Base-by-base conservation (phyloP, 228 moss, liverwort and hornwort genomes). In the Sphagnum magellanicum region DNA sequence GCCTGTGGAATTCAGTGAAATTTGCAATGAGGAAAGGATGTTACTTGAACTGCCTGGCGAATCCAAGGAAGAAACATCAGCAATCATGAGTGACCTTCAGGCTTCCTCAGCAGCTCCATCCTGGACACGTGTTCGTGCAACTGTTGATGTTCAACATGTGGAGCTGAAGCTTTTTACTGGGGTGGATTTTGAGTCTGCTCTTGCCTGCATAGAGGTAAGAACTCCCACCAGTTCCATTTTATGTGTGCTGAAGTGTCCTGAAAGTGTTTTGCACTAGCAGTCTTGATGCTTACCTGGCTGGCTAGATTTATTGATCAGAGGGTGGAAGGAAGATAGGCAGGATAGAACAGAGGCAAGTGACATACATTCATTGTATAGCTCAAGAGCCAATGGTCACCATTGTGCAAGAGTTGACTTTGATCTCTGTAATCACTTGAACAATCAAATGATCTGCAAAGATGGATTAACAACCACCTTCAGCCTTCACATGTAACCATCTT, bases 131-230 rank as follows among this genome's bases (percentile, higher is more conserved):
- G 81, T 87, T 62, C 89, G 94, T 64, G 86, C 84, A 66, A 94
- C 83, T 74, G 83, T 94, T 75, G 89, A 91, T 59, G 86, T 94
- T 53, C 84, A 73, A 64, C 89, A 86, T 74, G 89, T 88, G 52
- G 91, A 94, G 73, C 73, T 94, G 74, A 88, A 89, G 76, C 81
- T 94, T 17, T 91, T 82, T 52, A 78, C 82, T 74, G 89, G 88
- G 6, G 69, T 79, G 46, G 94, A 89, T 59, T 84, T 85, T 51
- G 94, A 91, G 74, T 81, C 76, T 57, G 82, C 88, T 70, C 78
- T 94, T 77, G 94, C 94, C 59, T 84, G 88, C 61, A 74, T 94
- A 68, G 94, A 94, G 91, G 93, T 94, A 89, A 66, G 63, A 63
- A 58, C n/a, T 16, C 55, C 12, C 8, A 55, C 55, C 8, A 4